Conservation (phyloP, 2,329 filamentous ascomycete species). For the Phialocephala subalpina region DNA sequence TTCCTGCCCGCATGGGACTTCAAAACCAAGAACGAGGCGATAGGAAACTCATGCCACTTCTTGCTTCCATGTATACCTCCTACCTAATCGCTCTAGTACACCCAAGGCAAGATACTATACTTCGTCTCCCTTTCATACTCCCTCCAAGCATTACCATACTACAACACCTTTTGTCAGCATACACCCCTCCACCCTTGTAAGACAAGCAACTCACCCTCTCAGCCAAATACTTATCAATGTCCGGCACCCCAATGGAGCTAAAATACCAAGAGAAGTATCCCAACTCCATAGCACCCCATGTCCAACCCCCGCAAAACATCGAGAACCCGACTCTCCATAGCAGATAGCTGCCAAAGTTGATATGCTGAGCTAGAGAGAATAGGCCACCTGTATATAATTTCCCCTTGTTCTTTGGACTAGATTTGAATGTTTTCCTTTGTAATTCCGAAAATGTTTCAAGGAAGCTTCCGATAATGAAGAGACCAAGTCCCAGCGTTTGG, state of each 20-base stretch:
- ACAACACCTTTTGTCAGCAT: slow-evolving; percentile 2
- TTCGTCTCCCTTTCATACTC: slow-evolving; percentile 48
- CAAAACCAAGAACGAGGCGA: no score
- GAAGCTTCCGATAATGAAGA: no score
- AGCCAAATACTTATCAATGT: slow-evolving; percentile 57
- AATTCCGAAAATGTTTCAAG: slow-evolving; percentile 62
- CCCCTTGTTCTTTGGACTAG: slow-evolving; percentile 58
- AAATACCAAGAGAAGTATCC: slow-evolving; percentile 56
- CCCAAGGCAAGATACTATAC: slow-evolving; percentile 48
- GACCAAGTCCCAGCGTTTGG: no score
- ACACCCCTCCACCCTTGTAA: background rate
- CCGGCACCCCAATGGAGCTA: slow-evolving; percentile 50
- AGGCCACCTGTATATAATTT: slow-evolving; percentile 58
- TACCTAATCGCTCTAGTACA: slow-evolving; percentile 41
- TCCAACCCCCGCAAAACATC: slow-evolving; percentile 54
- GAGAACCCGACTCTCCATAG: slow-evolving; percentile 60
- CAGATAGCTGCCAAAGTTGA: slow-evolving; percentile 62
- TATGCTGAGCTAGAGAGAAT: slow-evolving; percentile 57
- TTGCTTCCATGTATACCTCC: no score
- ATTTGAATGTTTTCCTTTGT: slow-evolving; percentile 62
- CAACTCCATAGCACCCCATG: slow-evolving; percentile 49
- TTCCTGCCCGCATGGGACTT: no score
- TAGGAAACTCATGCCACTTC: no score
- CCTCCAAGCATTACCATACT: slow-evolving; percentile 50
- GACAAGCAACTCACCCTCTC: slow-evolving; percentile 44